Evolutionary conservation across 495 filamentous ascomycete genomes (phyloP).

Genomic region (Cercophora samala): DNA sequence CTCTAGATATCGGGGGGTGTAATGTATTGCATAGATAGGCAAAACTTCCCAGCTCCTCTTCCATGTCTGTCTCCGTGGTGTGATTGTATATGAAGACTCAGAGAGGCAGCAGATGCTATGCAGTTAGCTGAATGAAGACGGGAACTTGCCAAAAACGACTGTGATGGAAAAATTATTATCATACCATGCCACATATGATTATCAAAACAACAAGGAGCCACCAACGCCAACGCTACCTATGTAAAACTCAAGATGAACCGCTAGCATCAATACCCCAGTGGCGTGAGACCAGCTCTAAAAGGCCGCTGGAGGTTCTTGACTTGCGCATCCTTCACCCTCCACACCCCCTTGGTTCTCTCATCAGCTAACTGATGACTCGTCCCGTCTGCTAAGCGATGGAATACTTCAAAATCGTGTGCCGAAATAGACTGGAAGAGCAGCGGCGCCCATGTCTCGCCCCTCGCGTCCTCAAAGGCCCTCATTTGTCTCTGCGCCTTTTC

Average conservation of each 20-base stretch:
- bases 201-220: neutral
- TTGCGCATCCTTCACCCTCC: constrained; percentile 25
- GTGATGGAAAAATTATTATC: neutral
- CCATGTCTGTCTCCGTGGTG: too few relatives aligned
- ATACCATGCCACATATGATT: neutral
- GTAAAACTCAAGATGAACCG: constrained; percentile 8
- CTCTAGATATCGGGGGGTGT: too few relatives aligned
- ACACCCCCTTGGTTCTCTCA: constrained; percentile 39
- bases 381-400: constrained; percentile 27
- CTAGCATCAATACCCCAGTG: constrained; percentile 25
- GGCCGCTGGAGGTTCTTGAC: constrained; percentile 26
- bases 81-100: too few relatives aligned
- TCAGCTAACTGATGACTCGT: constrained; percentile 19
- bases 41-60: neutral
- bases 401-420: constrained; percentile 28
- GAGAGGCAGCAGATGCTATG: too few relatives aligned
- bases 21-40: neutral
- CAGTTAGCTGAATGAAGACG: too few relatives aligned
- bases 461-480: constrained; percentile 58
- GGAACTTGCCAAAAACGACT: too few relatives aligned
- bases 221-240: constrained; percentile 23
- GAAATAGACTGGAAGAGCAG: constrained; percentile 41
- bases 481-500: constrained; percentile 51
- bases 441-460: constrained; percentile 57
- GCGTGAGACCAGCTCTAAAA: constrained; percentile 30